These are phyloP conservation scores for Tremellales sp. DNA, from an alignment of 1,284 basidiomycete genomes.

Conservation along the genomic window DNA sequence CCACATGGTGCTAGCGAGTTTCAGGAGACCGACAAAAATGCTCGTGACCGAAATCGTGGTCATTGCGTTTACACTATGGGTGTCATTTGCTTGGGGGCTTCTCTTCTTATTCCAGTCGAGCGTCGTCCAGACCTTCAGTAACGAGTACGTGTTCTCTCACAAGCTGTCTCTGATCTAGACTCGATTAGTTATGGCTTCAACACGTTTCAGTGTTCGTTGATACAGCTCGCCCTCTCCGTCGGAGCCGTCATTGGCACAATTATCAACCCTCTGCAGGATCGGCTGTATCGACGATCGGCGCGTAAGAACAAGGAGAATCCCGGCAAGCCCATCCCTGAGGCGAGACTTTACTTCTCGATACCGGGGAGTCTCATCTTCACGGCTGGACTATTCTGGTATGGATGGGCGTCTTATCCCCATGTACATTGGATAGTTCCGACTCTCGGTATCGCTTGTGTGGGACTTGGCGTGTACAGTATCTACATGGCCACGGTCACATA, in stretches of 20 bases:
- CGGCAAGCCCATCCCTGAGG: conserved; percentile 27
- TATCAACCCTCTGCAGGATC: conserved; percentile 11
- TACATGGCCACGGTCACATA: conserved; percentile 14
- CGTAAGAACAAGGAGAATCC: conserved; percentile 11
- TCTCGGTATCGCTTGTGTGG: conserved; percentile 8
- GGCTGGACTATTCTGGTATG: conserved; percentile 48
- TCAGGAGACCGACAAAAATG: conserved; percentile 56
- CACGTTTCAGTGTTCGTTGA: conserved; percentile 17
- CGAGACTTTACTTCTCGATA: conserved; percentile 26
- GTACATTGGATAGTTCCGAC: conserved; percentile 17
- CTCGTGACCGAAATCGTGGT: conserved; percentile 20
- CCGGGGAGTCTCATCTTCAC: conserved; percentile 41
- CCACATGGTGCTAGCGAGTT: conserved; percentile 61
- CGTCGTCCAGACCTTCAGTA: conserved; percentile 10
- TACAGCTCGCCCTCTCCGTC: conserved; percentile 11
- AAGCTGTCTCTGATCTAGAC: too few species aligned
- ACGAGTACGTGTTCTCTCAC: conserved; percentile 2
- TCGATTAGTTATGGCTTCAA: conserved; percentile 21
- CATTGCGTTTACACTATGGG: conserved; percentile 16
- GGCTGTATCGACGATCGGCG: conserved; percentile 5
- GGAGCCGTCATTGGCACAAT: conserved; percentile 10
- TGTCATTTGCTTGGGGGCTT: conserved; percentile 16
- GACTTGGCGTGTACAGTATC: conserved; percentile 12
- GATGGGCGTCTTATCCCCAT: conserved; percentile 31
- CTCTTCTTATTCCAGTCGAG: conserved; percentile 14